A percentile compares a stretch with the other conserved stretches of the same genome.
phyloP scores from a whole-genome alignment of 768 basidiomycete species.

The Lyophyllum shimeji region DNA sequence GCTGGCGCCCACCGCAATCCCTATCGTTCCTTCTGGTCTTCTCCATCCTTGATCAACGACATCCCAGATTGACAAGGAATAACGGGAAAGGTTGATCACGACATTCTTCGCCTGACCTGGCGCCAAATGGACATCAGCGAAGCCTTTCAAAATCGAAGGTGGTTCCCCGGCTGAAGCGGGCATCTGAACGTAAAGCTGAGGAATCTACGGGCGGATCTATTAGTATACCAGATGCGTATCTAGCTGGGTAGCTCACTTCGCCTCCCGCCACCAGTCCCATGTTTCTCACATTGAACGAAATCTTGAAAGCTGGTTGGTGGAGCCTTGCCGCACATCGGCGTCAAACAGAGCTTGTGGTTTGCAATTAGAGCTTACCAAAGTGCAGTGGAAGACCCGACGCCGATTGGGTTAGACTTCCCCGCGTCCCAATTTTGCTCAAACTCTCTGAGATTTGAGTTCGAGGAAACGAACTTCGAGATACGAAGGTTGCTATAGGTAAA shows the following conservation, averaged over 20 bases:
- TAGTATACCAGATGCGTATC: neutral
- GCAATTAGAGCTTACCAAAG: constrained; percentile 41
- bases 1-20: constrained; percentile 55
- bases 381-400: constrained; percentile 58
- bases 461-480: constrained; percentile 40
- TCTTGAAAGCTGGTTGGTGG: constrained; percentile 57
- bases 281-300: constrained; percentile 58
- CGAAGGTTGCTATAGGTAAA: constrained; percentile 70
- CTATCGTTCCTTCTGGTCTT: constrained; percentile 51
- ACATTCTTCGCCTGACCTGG: constrained; percentile 37
- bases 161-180: constrained; percentile 50
- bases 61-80: constrained; percentile 62
- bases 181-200: constrained; percentile 60
- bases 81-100: constrained; percentile 45
- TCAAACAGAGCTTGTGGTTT: neutral
- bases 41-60: constrained; percentile 58
- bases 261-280: constrained; percentile 52
- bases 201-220: constrained; percentile 36
- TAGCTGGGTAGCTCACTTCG: constrained; percentile 39
- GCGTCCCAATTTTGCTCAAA: constrained; percentile 53
- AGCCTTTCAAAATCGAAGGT: constrained; percentile 56
- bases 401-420: constrained; percentile 54
- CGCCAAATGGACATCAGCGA: constrained; percentile 44
- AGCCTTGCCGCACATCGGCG: constrained; percentile 40
- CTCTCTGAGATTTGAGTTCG: constrained; percentile 34